phyloP scores from a whole-genome alignment of 768 basidiomycete species.

The Cystobasidium ongulense region DNA sequence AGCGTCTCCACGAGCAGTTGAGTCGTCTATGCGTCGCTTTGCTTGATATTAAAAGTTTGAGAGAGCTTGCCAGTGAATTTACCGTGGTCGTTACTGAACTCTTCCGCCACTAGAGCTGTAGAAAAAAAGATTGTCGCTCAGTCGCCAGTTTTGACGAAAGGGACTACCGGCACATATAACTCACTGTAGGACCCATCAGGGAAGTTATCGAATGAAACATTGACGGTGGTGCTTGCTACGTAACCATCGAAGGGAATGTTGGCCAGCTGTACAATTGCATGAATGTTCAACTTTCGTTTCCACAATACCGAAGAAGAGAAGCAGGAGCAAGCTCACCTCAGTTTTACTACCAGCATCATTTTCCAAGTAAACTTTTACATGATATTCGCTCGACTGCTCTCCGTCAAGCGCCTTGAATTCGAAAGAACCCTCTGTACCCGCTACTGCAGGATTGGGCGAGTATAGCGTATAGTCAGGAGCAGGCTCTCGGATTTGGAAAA shows the following conservation, averaged over 20 bases:
- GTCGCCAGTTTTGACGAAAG: not conserved
- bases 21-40: not conserved
- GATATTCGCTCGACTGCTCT: conserved; percentile 7
- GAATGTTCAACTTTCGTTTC: not conserved
- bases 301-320: no score
- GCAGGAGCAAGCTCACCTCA: not conserved
- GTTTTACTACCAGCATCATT: not conserved
- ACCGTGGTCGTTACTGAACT: not conserved
- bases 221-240: not conserved
- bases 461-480: not conserved
- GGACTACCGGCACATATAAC: no score
- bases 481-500: not conserved
- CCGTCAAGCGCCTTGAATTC: conserved; percentile 7
- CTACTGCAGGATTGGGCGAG: not conserved
- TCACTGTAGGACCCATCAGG: conserved; percentile 17
- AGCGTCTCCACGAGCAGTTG: no score
- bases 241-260: conserved; percentile 26
- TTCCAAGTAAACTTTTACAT: conserved; percentile 2
- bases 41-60: not conserved
- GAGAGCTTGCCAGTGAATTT: not conserved
- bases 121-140: not conserved
- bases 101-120: conserved; percentile 7
- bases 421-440: not conserved
- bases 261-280: not conserved
- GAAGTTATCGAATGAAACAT: not conserved